Percentiles rank a stretch among this genome's conserved stretches.
Conservation (phyloP, 371 early-diverging fungal species). For the Coemansia sp. region DNA sequence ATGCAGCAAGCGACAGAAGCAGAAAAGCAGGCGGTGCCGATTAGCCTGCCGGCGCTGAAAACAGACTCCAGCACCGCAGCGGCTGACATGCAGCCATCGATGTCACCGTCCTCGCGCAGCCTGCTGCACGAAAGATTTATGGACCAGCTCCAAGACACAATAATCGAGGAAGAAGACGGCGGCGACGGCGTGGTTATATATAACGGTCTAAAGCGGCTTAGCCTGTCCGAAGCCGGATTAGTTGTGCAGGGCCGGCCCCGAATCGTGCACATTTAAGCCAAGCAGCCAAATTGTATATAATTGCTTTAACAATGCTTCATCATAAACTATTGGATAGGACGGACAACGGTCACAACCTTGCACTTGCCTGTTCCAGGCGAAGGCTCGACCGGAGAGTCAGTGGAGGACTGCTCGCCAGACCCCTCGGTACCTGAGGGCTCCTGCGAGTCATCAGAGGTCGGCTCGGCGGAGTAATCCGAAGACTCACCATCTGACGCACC, state of each 20-base stretch:
- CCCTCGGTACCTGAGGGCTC: background rate
- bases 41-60: background rate
- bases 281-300: background rate
- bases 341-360: constrained; percentile 2
- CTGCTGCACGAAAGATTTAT: constrained; percentile 24
- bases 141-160: constrained; percentile 3
- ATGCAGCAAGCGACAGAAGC: background rate
- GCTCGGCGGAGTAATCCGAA: background rate
- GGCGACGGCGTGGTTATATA: constrained; percentile 33
- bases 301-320: background rate
- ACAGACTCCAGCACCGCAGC: background rate
- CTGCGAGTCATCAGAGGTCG: background rate
- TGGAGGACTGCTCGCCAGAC: background rate
- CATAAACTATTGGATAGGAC: background rate
- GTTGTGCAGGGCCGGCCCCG: constrained; percentile 30
- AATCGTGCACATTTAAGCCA: constrained; percentile 31
- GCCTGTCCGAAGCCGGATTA: constrained; percentile 21
- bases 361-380: constrained; percentile 3
- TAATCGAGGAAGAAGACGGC: constrained; percentile 36
- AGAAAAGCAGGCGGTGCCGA: background rate
- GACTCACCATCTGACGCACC: background rate
- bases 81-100: background rate
- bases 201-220: constrained; percentile 42
- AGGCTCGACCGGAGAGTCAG: background rate
- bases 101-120: constrained; percentile 14